Evolutionary conservation across 2,329 filamentous ascomycete genomes (phyloP), one percentile per base, ranked within the genome.

Genomic region (Sporothrix sp.): DNA sequence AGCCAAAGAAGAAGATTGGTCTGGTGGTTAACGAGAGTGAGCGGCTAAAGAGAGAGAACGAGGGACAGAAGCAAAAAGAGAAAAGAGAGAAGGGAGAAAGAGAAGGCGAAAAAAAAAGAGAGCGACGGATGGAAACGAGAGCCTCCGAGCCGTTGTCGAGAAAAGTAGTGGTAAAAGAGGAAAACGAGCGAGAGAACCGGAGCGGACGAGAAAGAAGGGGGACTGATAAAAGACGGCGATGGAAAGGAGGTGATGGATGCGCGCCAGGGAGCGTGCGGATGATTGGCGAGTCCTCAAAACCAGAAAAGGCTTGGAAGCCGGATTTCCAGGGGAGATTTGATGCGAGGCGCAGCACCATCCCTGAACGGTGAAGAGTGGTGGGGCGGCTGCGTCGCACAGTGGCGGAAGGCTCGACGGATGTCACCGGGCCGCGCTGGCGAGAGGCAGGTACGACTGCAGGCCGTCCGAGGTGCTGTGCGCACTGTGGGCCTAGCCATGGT

Each of bases 291-390:
- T 35, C 44, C 47, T 10, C 50, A 35, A 52, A 48, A 45, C 47
- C 13, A 45, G 40, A 21, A 40, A 44, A 47, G 50, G 47, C 49
- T 36, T 45, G 47, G 33, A 48, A 42, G 32, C 30, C 28, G 23
- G 44, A 32, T 48, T 46, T 42, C 46, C 43, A 54, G 50, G 47
- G 51, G 54, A 56, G 55, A 56, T 56, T 57, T 52, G 56, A 54
- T 51, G 50, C 54, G 56, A 56, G 55, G 56, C 56, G 56, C 55
- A 57, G 56, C 52, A 47, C 9, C 14, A 48, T 44, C 32, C 51
- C 48, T 48, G 35, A 35, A 35, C 20, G 32, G 32, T 25, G 23
- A 35, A 4, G 18, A 30, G 30, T 45, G 28, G 27, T 36, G 40
- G 21, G 43, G 28, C 9, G 20, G 28, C 3, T 16, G n/a, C n/a